Percentiles rank a stretch among this genome's conserved stretches.
Conservation (phyloP, 1,284 basidiomycete genomes). For the Microbotryomycetes sp. region DNA sequence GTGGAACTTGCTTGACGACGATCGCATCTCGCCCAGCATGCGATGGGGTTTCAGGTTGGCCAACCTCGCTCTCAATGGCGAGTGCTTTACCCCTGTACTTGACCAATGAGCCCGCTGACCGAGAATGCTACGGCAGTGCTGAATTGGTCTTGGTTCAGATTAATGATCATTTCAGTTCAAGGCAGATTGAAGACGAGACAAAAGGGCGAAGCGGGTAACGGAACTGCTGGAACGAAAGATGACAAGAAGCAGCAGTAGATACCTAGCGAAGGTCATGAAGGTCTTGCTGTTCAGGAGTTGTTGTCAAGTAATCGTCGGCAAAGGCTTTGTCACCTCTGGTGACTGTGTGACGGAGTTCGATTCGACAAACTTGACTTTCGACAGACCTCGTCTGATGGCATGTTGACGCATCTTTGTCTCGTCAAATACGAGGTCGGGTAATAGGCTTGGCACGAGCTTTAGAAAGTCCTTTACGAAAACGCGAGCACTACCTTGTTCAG, state of each 20-base stretch:
- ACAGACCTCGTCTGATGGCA: background rate
- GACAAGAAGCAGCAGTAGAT: background rate
- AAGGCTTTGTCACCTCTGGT: too few relatives aligned
- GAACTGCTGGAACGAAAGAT: background rate
- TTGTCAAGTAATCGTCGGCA: too few relatives aligned
- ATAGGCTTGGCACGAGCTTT: background rate
- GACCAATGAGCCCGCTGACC: background rate
- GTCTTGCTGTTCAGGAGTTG: too few relatives aligned
- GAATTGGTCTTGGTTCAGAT: slow-evolving; percentile 4
- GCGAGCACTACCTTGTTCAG: too few relatives aligned
- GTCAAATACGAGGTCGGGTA: background rate
- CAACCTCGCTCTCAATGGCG: background rate
- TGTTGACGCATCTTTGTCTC: background rate
- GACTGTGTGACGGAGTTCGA: too few relatives aligned
- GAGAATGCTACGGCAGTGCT: background rate
- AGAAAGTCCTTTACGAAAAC: background rate
- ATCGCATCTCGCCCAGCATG: background rate
- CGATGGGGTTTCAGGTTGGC: background rate
- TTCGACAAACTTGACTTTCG: background rate
- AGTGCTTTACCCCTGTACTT: background rate
- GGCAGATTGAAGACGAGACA: background rate
- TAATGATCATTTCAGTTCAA: slow-evolving; percentile 1
- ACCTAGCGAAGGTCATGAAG: too few relatives aligned
- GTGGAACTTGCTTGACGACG: background rate
- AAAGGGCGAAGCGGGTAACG: background rate